Evolutionary conservation across 1,139 yeast genomes (phyloP), one percentile per base, ranked within the genome.

Genomic region (Yamadazyma triangularis): DNA sequence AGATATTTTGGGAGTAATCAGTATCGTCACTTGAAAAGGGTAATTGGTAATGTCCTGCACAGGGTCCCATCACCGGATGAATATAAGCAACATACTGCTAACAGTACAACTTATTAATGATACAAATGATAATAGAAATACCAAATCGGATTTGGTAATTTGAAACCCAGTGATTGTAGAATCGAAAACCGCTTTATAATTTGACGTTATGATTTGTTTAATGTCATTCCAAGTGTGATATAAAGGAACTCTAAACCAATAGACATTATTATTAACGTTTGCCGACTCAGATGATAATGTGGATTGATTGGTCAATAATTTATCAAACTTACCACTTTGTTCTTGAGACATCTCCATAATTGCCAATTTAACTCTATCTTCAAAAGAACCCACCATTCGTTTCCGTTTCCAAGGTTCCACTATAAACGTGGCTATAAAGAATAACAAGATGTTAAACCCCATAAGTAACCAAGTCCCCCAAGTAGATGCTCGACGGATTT

Each of bases 401-500:
- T 75, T 66, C 40, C 98, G 65, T 51, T 89, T 91, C 93, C 96
- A 87, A 0, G 99, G 98, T 59, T 93, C 99, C 29, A 93, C 77
- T 0, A 88, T 69, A 44, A 91, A 65, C 37, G 94, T 96, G 10
- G 94, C 94, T 3, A 85, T 64, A 4, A 88, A 49, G 45, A 93
- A 88, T 25, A 93, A 57, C 13, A 84, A 38, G 13, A 91, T 72
- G 58, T 93, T 93, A 42, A 88, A 72, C 1, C 89, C 93, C 95
- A 88, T 88, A 30, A 93, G 69, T 1, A 81, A 64, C 73, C 94
- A 79, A 0, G 99, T 91, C 1, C 97, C 98, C 95, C 96, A 93
- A 0, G 98, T 89, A 8, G 96, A 86, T 2, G 95, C 88, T 39
- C 93, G 71, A 40, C 98, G 66, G 38, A 91, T 91, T 55, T 89